Conservation (phyloP, 2,329 filamentous ascomycete genomes). For the Ascochyta pisi region DNA sequence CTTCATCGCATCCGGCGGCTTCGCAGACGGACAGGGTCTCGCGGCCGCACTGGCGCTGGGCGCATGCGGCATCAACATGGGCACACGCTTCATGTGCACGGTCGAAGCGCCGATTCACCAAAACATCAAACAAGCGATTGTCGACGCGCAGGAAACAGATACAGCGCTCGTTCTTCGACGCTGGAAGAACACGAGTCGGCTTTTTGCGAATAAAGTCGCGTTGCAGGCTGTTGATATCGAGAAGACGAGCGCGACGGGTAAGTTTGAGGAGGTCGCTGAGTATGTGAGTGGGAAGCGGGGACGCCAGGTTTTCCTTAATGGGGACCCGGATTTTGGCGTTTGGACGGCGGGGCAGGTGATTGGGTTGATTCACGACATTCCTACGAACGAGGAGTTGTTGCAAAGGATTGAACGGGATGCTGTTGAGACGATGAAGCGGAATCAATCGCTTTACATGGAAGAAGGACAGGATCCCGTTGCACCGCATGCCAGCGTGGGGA, state of each 20-base stretch:
- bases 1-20: constrained; percentile 95
- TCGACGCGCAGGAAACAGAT: constrained; percentile 86
- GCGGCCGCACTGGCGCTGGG: constrained; percentile 89
- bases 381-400: constrained; percentile 56
- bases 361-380: constrained; percentile 60
- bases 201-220: constrained; percentile 91
- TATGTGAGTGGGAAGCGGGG: constrained; percentile 91
- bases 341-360: constrained; percentile 99
- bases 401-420: constrained; percentile 56
- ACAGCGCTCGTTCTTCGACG: constrained; percentile 85
- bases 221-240: constrained; percentile 83
- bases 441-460: constrained; percentile 46
- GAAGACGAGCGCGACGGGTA: constrained; percentile 78
- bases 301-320: constrained; percentile 88
- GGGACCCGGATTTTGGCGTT: constrained; percentile 90
- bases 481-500: constrained; percentile 31
- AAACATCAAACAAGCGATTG: constrained; percentile 94
- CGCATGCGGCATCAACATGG: constrained; percentile 97
- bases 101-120: constrained; percentile 89
- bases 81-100: constrained; percentile 96
- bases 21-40: constrained; percentile 91
- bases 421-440: constrained; percentile 50
- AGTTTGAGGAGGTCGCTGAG: constrained; percentile 87
- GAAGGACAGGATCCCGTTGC: constrained; percentile 33
- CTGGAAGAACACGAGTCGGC: constrained; percentile 89